Evolutionary conservation across 345 rosid species (phyloP).

Genomic region (Capsella bursapastoris): DNA sequence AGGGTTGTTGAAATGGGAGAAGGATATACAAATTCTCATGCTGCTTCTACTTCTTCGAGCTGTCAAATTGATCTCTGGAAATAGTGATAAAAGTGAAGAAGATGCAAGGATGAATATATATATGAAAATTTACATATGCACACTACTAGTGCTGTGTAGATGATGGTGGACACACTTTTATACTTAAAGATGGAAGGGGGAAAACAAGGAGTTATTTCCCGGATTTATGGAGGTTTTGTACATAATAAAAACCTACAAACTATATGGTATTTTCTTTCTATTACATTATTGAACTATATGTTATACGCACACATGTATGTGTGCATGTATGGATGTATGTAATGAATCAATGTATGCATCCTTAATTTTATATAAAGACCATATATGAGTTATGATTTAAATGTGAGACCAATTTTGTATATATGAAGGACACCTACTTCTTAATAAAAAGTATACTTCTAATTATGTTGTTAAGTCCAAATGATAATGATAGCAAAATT

Average conservation of each 20-base stretch:
- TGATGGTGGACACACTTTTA: constrained; percentile 45
- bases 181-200: constrained; percentile 27
- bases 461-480: too few relatives aligned
- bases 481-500: too few relatives aligned
- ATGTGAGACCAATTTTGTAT: constrained; percentile 2
- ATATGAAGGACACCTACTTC: constrained; percentile 8
- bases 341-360: constrained; percentile 22
- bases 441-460: too few relatives aligned
- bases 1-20: constrained; percentile 53
- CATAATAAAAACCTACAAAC: constrained; percentile 57
- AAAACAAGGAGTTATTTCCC: constrained; percentile 40
- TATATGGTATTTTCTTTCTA: constrained; percentile 43
- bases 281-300: constrained; percentile 29
- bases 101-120: constrained; percentile 36
- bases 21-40: constrained; percentile 48
- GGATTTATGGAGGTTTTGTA: constrained; percentile 53
- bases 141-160: constrained; percentile 21
- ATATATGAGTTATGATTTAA: constrained; percentile 16
- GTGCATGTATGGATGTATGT: not conserved
- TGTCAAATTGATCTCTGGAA: constrained; percentile 85
- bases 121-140: not conserved
- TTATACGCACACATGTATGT: constrained; percentile 21
- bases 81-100: constrained; percentile 40
- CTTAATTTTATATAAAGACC: constrained; percentile 1
- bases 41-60: constrained; percentile 61